phyloP scores from a whole-genome alignment of 805 yeast genomes.

The Saccharomycopsis microspora region DNA sequence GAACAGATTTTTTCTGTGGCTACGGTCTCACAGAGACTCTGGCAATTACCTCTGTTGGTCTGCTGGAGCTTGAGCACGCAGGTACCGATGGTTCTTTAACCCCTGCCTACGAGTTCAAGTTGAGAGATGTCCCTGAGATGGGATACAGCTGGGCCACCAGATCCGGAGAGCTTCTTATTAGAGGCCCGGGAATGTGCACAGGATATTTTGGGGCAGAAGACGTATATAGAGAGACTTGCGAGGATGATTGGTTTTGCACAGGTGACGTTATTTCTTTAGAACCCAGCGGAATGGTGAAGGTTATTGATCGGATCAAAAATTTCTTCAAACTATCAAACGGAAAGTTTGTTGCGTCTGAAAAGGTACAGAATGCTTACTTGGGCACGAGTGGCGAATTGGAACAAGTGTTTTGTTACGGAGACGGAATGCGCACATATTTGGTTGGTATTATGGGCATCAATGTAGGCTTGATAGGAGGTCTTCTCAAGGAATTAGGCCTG shows the following conservation, averaged over 20 bases:
- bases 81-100: conserved; percentile 55
- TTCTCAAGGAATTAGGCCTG: not conserved
- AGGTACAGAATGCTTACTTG: conserved; percentile 32
- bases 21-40: conserved; percentile 65
- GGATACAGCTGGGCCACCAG: conserved; percentile 34
- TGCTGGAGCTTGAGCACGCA: conserved; percentile 33
- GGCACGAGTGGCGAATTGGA: conserved; percentile 20
- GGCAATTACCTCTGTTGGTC: conserved; percentile 39
- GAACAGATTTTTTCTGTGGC: conserved; percentile 46
- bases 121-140: conserved; percentile 58
- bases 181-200: conserved; percentile 53
- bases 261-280: conserved; percentile 44
- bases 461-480: not conserved
- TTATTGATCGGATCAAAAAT: conserved; percentile 46
- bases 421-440: not conserved
- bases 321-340: conserved; percentile 27
- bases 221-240: conserved; percentile 24
- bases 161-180: conserved; percentile 49
- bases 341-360: conserved; percentile 34
- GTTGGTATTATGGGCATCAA: conserved; percentile 19
- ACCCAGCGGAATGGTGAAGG: conserved; percentile 30
- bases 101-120: conserved; percentile 42
- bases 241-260: conserved; percentile 41
- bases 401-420: conserved; percentile 3
- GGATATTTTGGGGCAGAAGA: conserved; percentile 40